phyloP scores from a whole-genome alignment of 306 rosid genomes.

The Hippophae rhamnoides region DNA sequence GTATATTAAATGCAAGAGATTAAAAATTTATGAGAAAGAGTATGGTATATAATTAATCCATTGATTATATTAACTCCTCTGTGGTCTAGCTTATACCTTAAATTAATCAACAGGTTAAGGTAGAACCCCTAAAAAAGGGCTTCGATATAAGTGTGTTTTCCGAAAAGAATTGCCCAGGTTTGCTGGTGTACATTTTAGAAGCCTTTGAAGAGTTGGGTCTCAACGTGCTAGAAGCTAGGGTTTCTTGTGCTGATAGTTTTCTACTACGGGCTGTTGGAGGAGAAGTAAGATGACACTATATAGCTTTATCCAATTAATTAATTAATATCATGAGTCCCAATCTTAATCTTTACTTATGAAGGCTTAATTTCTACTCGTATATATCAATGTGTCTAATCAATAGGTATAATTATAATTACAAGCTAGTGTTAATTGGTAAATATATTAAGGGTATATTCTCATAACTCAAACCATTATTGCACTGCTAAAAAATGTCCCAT shows the following conservation, averaged over 20 bases:
- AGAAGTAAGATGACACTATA: conserved; percentile 40
- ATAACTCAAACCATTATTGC: no score
- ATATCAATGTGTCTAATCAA: no score
- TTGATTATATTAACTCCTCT: not conserved
- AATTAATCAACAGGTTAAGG: conserved; percentile 52
- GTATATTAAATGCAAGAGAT: no score
- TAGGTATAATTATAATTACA: no score
- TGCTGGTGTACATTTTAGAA: conserved; percentile 78
- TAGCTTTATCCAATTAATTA: not conserved
- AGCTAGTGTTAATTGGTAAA: no score
- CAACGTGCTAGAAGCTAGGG: conserved; percentile 90
- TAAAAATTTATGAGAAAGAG: no score
- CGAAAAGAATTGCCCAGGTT: conserved; percentile 57
- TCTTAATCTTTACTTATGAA: no score
- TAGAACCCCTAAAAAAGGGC: conserved; percentile 79
- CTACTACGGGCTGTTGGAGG: conserved; percentile 79
- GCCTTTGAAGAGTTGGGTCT: conserved; percentile 85
- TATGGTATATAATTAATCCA: no score
- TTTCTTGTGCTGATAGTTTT: conserved; percentile 79
- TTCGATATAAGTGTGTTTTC: conserved; percentile 65
- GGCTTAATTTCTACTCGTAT: no score
- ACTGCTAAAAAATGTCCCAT: no score
- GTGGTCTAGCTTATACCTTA: not conserved
- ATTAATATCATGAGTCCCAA: not conserved
- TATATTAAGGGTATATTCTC: no score